phyloP scores from a whole-genome alignment of 1,284 basidiomycete genomes.

The Dichomitus squalens region DNA sequence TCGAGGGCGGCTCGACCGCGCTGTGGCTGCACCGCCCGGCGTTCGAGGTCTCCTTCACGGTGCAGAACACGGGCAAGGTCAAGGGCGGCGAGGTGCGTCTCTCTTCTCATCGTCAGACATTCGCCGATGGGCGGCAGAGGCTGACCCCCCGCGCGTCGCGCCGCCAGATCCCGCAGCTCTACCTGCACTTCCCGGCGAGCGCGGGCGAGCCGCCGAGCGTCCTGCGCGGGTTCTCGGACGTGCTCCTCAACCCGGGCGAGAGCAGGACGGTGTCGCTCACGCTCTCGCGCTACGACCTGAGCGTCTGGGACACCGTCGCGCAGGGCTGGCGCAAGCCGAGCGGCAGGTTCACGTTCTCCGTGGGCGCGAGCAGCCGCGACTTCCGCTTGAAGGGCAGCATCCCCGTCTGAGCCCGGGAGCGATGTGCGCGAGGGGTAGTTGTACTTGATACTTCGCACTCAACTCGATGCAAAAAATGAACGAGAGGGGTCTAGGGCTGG shows the following conservation, averaged over 20 bases:
- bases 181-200: constrained; percentile 42
- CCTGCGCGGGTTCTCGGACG: constrained; percentile 47
- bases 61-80: constrained; percentile 58
- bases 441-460: neutral
- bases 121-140: no score
- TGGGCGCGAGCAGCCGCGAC: constrained; percentile 60
- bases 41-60: constrained; percentile 57
- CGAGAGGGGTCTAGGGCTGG: no score
- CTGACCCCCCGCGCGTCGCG: no score
- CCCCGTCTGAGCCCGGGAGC: constrained; percentile 29
- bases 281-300: constrained; percentile 46
- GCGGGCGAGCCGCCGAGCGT: constrained; percentile 45
- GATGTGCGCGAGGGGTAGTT: neutral
- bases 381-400: constrained; percentile 34
- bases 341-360: constrained; percentile 45
- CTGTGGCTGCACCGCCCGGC: constrained; percentile 68
- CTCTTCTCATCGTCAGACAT: neutral
- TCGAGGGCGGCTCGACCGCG: constrained; percentile 54
- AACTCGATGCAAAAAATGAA: no score
- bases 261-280: constrained; percentile 38
- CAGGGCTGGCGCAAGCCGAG: constrained; percentile 56
- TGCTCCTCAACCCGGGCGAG: constrained; percentile 40
- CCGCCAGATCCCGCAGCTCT: constrained; percentile 51
- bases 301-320: constrained; percentile 46
- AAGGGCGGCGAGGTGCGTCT: constrained; percentile 53